Conservation (phyloP, 495 filamentous ascomycete genomes). For the Neurospora sp. region DNA sequence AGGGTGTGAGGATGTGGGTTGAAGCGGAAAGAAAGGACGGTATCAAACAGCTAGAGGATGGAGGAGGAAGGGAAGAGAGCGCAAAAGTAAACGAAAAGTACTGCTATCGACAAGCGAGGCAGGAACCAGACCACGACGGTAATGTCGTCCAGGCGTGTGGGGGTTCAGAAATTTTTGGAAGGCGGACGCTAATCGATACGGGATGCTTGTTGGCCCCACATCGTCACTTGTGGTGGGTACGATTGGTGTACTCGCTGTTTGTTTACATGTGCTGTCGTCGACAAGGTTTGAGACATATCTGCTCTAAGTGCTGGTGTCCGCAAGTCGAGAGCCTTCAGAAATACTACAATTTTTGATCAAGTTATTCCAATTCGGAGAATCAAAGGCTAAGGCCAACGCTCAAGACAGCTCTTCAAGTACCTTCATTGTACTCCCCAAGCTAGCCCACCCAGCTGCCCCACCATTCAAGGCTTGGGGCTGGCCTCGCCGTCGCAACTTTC, state of each 20-base stretch:
- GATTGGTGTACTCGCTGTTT: neutral
- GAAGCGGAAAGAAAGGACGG: neutral
- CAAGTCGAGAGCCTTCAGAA: neutral
- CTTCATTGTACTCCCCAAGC: neutral
- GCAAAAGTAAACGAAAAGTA: neutral
- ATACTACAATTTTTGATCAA: neutral
- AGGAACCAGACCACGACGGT: neutral
- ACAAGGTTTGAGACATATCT: neutral
- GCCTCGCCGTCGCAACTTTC: neutral
- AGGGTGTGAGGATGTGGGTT: neutral
- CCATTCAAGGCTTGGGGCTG: neutral
- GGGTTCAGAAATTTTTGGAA: neutral
- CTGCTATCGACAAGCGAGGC: conserved; percentile 2
- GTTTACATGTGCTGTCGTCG: neutral
- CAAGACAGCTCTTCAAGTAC: neutral
- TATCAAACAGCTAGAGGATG: neutral
- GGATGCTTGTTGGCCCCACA: neutral
- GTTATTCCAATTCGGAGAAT: neutral
- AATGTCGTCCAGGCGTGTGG: neutral
- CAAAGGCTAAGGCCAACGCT: fast-evolving
- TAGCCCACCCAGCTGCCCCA: neutral
- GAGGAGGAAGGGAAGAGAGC: neutral
- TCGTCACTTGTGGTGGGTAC: neutral
- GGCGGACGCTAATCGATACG: neutral
- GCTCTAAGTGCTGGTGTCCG: neutral